Percentiles rank a stretch among this genome's conserved stretches.
Evolutionary conservation across 768 basidiomycete species (phyloP).

Genomic region (Phanerochaete carnosa): DNA sequence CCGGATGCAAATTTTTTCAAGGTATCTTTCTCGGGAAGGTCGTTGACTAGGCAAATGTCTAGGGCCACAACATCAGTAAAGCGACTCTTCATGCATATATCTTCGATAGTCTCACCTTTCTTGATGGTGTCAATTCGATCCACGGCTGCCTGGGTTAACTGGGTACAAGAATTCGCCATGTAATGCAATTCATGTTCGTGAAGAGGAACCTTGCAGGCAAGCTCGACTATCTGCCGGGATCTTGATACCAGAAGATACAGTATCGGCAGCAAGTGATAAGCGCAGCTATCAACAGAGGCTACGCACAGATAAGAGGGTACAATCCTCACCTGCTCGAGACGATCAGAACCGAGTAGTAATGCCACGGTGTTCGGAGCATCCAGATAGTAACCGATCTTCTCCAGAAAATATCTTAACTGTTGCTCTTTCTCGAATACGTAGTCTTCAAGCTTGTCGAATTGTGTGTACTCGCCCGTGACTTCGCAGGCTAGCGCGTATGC

Average conservation of each 20-base stretch:
- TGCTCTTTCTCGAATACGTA: slow-evolving; percentile 8
- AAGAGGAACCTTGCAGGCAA: neutral
- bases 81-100: too few species aligned
- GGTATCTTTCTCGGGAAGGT: neutral
- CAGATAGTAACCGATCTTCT: slow-evolving; percentile 7
- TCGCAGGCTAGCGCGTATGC: neutral
- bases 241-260: slow-evolving; percentile 3
- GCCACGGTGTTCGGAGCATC: slow-evolving; percentile 12
- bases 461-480: neutral
- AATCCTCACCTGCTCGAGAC: slow-evolving; percentile 10
- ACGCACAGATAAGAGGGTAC: neutral
- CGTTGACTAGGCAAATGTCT: slow-evolving; percentile 11
- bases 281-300: neutral
- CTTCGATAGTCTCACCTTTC: neutral
- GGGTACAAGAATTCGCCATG: neutral
- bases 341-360: slow-evolving; percentile 6
- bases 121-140: neutral
- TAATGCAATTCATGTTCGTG: neutral
- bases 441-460: slow-evolving; percentile 4
- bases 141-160: neutral
- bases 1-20: slow-evolving; percentile 9
- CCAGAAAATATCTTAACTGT: neutral
- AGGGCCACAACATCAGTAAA: neutral
- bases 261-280: slow-evolving; percentile 2
- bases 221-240: neutral